Base-by-base conservation (phyloP, 495 filamentous ascomycete species). In the Durotheca rogersii region DNA sequence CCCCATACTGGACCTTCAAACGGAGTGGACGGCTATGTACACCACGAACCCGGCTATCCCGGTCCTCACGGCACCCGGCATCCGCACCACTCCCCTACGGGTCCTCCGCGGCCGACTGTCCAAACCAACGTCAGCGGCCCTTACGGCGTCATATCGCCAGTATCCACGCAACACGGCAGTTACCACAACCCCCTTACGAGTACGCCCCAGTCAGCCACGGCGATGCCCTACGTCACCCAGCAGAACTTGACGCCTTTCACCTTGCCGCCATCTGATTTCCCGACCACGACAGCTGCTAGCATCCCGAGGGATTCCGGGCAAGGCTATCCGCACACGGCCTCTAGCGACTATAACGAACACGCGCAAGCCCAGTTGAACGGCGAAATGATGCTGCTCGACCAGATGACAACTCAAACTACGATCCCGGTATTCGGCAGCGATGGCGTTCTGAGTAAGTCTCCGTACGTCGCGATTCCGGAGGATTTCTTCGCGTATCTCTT, bases 401-500 rank as follows among this genome's bases (percentile, higher is more conserved):
- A 83, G 38, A 81, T 84, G 69, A 75, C 80, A 36, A 77, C 80
- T 52, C 74, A 79, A 25, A 86, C 82, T 60, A 82, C 85, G 7
- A 84, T 93, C 58, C 88, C 91, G 6, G 82, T 94, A 18, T 95
- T 94, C 67, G 89, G 88, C 10, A 82, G 78, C 23, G 89, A 96
- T 45, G 83, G 81, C 10, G 53, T 81, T 47, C 75, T 89, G 51
- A 89, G 85, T 53, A 84, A 90, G 38, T 96, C 91, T 4, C 91
- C 93, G 7, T 90, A 87, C 58, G 70, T 82, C 36, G 84, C 85
- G 12, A 89, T 95, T 72, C 85, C 89, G 6, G 92, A 95, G 58
- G 90, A 95, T 65, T 96, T 96, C 66, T 83, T 92, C 23, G 87
- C 87, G 12, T 96, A 88, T 78, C 72, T 96, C 16, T 95, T 97